A percentile compares a stretch with the other conserved stretches of the same genome.
Evolutionary conservation across 495 filamentous ascomycete species (phyloP).

Genomic region (Lasiosphaeriaceae sp.): DNA sequence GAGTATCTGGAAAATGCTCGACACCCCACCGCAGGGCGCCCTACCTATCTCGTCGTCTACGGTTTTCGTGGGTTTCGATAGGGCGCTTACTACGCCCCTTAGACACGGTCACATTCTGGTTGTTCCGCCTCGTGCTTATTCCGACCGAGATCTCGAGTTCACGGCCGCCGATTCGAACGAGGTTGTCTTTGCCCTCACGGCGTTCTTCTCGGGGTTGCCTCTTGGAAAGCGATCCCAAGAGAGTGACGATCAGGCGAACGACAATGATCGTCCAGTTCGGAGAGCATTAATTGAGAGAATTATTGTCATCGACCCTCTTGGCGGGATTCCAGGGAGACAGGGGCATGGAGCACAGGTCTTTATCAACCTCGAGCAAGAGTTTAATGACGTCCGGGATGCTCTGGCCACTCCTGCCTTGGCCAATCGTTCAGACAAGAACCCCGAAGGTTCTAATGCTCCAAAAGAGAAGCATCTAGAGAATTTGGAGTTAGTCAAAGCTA

Average conservation of each 20-base stretch:
- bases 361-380: conserved; percentile 94
- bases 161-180: conserved; percentile 59
- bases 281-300: conserved; percentile 72
- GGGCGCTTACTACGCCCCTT: conserved; percentile 64
- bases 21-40: conserved; percentile 21
- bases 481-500: conserved; percentile 60
- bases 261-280: conserved; percentile 44
- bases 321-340: conserved; percentile 73
- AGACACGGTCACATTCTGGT: conserved; percentile 75
- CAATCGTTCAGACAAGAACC: background rate
- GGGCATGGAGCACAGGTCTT: conserved; percentile 77
- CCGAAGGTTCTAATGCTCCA: background rate
- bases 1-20: conserved; percentile 39
- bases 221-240: conserved; percentile 16
- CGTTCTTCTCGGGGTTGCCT: conserved; percentile 64
- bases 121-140: conserved; percentile 66
- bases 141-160: conserved; percentile 52
- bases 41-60: conserved; percentile 17
- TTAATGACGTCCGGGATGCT: conserved; percentile 58
- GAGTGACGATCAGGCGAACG: background rate
- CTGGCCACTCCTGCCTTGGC: conserved; percentile 32
- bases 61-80: conserved; percentile 41
- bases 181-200: conserved; percentile 64
- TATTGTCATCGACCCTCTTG: conserved; percentile 83
- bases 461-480: conserved; percentile 59